These are phyloP conservation scores for Wickerhamiella pararugosa DNA, from an alignment of 1,139 yeast species.

Conservation along the genomic window DNA sequence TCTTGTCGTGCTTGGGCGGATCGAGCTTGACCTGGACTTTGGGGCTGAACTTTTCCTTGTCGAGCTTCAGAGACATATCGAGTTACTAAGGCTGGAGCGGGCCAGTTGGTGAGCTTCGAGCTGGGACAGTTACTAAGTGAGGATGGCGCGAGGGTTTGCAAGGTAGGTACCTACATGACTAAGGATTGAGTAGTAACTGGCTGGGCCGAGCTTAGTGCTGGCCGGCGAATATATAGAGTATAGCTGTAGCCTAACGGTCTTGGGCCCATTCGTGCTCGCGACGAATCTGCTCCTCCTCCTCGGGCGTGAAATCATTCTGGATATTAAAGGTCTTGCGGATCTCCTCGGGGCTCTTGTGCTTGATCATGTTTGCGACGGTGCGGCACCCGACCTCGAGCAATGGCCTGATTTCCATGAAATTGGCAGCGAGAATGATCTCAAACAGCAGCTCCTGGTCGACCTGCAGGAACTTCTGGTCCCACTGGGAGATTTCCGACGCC, in stretches of 20 bases:
- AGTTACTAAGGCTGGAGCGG: no score
- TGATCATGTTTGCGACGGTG: slow-evolving; percentile 94
- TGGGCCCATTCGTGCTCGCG: slow-evolving; percentile 99
- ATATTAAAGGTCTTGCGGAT: slow-evolving; percentile 92
- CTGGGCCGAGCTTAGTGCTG: no score
- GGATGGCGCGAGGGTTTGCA: no score
- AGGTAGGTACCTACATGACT: no score
- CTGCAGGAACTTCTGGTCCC: slow-evolving; percentile 92
- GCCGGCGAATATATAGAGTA: not conserved
- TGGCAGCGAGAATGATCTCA: slow-evolving; percentile 91
- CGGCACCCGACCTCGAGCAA: slow-evolving; percentile 91
- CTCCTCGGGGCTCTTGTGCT: slow-evolving; percentile 89
- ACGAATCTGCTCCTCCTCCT: slow-evolving; percentile 95
- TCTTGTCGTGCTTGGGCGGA: slow-evolving; percentile 33
- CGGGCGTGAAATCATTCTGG: slow-evolving; percentile 92
- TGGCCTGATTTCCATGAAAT: slow-evolving; percentile 86
- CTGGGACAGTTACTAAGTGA: no score
- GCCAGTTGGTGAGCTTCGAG: no score
- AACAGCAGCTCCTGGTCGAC: slow-evolving; percentile 98
- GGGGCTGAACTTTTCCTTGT: slow-evolving; percentile 27
- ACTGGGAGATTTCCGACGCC: slow-evolving; percentile 49
- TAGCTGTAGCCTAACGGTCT: slow-evolving; percentile 46
- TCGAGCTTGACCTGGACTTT: slow-evolving; percentile 35
- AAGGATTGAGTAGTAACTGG: no score
- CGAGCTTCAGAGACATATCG: slow-evolving; percentile 55